Percentiles rank a stretch among this genome's conserved stretches.
phyloP scores from a whole-genome alignment of 2,329 filamentous ascomycete species.

The Gnomoniopsis sp. region DNA sequence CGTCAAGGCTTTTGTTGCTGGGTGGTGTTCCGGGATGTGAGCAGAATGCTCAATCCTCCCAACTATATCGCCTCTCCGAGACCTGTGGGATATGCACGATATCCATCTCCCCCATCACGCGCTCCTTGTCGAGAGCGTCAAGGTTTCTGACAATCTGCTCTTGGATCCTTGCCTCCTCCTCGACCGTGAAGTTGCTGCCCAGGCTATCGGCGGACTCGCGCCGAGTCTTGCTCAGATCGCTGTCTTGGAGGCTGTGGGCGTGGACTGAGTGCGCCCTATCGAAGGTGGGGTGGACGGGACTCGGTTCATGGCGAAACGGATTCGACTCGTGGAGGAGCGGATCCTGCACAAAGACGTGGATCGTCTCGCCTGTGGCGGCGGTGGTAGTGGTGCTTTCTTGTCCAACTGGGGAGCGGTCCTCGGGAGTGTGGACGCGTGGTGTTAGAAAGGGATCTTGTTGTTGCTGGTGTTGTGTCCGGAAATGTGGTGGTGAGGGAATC shows the following conservation, averaged over 20 bases:
- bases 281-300: conserved; percentile 11
- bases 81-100: conserved; percentile 50
- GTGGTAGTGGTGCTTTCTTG: neutral
- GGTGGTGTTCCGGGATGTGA: neutral
- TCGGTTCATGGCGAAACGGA: conserved; percentile 8
- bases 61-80: conserved; percentile 48
- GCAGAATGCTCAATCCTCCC: conserved; percentile 35
- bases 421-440: neutral
- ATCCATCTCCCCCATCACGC: conserved; percentile 42
- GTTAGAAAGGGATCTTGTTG: neutral
- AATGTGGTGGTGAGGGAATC: conserved; percentile 26
- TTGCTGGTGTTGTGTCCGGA: neutral
- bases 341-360: conserved; percentile 22
- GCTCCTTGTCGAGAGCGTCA: conserved; percentile 30
- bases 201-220: conserved; percentile 40
- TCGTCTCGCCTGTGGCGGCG: conserved; percentile 19
- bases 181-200: conserved; percentile 55
- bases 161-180: conserved; percentile 38
- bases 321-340: conserved; percentile 21
- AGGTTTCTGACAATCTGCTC: conserved; percentile 20
- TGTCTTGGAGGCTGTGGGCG: neutral
- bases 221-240: neutral
- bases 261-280: conserved; percentile 7
- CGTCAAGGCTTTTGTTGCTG: neutral
- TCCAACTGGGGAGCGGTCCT: neutral